phyloP scores from a whole-genome alignment of 225 moss, liverwort and hornwort genomes.

The Antitrichia curtipendula region DNA sequence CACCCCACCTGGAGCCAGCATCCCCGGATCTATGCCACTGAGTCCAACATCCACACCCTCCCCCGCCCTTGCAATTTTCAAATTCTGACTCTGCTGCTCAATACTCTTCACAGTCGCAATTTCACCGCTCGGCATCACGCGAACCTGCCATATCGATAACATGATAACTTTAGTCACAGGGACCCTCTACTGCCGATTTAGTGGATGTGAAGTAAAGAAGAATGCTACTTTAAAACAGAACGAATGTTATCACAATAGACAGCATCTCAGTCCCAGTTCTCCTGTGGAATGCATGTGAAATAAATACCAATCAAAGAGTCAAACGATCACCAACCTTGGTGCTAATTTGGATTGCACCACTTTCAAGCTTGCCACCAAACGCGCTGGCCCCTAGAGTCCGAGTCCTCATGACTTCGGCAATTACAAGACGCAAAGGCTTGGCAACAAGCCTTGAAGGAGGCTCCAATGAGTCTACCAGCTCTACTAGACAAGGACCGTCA shows the following conservation, averaged over 20 bases:
- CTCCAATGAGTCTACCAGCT: constrained; percentile 62
- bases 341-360: constrained; percentile 71
- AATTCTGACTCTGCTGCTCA: constrained; percentile 53
- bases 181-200: not conserved
- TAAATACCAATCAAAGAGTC: not conserved
- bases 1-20: constrained; percentile 60
- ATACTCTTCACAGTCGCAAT: constrained; percentile 62
- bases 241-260: not conserved
- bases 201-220: not conserved
- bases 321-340: constrained; percentile 46
- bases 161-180: not conserved
- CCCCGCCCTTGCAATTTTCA: constrained; percentile 65
- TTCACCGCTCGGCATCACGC: constrained; percentile 79
- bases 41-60: constrained; percentile 93
- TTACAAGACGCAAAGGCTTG: constrained; percentile 71
- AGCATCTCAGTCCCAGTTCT: not conserved
- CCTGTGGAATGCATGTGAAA: not conserved
- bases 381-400: constrained; percentile 78
- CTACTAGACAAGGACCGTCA: constrained; percentile 54
- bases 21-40: constrained; percentile 58
- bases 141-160: constrained; percentile 40
- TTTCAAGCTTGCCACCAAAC: constrained; percentile 88
- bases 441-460: constrained; percentile 60
- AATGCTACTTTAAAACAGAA: not conserved
- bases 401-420: constrained; percentile 73